Base-by-base conservation (phyloP, 192 early-diverging fungal species). In the Coemansia sp. region DNA sequence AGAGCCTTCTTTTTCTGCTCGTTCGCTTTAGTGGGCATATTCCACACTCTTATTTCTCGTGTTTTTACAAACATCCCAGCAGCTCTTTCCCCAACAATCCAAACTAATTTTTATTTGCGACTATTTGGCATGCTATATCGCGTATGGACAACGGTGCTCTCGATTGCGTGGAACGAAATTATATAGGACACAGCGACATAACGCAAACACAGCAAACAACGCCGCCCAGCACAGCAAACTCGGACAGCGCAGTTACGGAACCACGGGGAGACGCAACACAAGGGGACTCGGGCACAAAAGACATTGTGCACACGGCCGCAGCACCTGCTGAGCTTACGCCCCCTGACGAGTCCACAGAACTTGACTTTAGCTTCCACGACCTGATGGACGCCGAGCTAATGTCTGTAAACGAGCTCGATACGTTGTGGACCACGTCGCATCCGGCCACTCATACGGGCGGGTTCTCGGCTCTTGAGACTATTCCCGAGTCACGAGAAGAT, bases 341-440 rank as follows among this genome's bases (percentile, higher is more conserved):
- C 27, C 14, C 24, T 1, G 18, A 12, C 13, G 39, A 37, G 38
- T 11, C 38, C 8, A 2, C 20, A 57, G 66, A 59, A 26, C 53
- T 66, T 26, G 80, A 62, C 48, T 68, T 75, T 71, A 74, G 70
- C 50, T 75, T 87, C 65, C 81, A 85, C 67, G 86, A 87, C 29
- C 81, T 87, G 23, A 83, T 85, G 68, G 83, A 87, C 26, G 82
- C 84, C 32, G 86, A 85, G 65, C 78, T 81, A 0, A 87, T 87
- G 86, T 85, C 86, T 9, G 74, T 87, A 2, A 83, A 81, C 26
- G 86, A 87, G 66, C 66, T 87, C 26, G 86, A 87, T 62, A 81
- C 76, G 47, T 73, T 87, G 23, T 75, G 83, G 76, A 75, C 81
- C 12, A 76, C 53, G 13, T 71, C 71, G 19, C 69, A 70, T 27